phyloP scores from a whole-genome alignment of 2,329 filamentous ascomycete genomes.

The Arthrocladium fulminans region DNA sequence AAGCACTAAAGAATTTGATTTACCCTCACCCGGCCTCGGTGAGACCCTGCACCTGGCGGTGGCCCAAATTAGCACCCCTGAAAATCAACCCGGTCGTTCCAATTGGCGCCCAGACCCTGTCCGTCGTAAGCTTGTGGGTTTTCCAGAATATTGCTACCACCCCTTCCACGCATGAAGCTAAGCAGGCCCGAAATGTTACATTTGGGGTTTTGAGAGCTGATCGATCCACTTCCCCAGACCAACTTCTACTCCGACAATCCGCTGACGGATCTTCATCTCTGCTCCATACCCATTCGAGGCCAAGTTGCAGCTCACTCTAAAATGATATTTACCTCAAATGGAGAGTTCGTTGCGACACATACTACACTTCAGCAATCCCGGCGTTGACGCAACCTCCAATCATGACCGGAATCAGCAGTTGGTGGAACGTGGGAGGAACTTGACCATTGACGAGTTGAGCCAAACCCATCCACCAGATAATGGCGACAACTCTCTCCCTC shows the following conservation, averaged over 20 bases:
- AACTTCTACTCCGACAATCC: constrained; percentile 6
- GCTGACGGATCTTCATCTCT: constrained; percentile 1
- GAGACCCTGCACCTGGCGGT: no score
- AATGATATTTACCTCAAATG: constrained; percentile 9
- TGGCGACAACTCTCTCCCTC: constrained; percentile 1
- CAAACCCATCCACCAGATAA: background rate
- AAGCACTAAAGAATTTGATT: no score
- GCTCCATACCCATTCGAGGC: constrained; percentile 10
- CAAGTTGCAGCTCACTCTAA: constrained; percentile 7
- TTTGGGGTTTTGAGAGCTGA: background rate
- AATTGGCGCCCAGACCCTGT: background rate
- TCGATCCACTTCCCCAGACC: constrained; percentile 6
- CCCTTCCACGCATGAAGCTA: no score
- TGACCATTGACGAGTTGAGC: background rate
- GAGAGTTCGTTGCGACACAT: constrained; percentile 19
- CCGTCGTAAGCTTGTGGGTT: background rate
- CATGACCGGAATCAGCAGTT: constrained; percentile 3
- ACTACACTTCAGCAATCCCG: constrained; percentile 15
- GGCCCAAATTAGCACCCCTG: no score
- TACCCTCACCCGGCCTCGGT: no score
- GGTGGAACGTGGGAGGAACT: background rate
- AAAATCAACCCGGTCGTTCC: no score
- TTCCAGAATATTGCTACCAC: no score
- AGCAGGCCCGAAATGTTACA: background rate
- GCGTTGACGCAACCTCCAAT: constrained; percentile 10